Evolutionary conservation across 2,329 filamentous ascomycete species (phyloP).

Genomic region (Cercospora sp.): DNA sequence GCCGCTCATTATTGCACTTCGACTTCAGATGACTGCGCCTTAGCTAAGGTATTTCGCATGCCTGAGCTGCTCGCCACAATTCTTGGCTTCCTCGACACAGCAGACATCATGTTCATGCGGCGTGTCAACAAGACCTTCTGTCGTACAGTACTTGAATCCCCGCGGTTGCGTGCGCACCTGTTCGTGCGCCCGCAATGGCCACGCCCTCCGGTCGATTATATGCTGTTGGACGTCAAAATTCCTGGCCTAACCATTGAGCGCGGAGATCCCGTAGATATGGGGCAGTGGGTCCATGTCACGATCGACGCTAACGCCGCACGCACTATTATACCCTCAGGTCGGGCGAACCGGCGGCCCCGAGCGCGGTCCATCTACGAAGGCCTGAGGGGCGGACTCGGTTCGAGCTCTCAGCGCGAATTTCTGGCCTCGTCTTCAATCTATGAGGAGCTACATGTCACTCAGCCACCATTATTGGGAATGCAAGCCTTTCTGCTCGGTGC

Average conservation of each 20-base stretch:
- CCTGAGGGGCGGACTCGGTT: slow-evolving; percentile 1
- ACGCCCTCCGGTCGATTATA: slow-evolving; percentile 24
- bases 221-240: slow-evolving; percentile 28
- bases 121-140: slow-evolving; percentile 27
- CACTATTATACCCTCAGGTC: slow-evolving; percentile 17
- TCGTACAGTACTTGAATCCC: slow-evolving; percentile 24
- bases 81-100: slow-evolving; percentile 25
- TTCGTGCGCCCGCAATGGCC: slow-evolving; percentile 30
- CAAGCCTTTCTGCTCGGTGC: slow-evolving; percentile 27
- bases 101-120: slow-evolving; percentile 24
- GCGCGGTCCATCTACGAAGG: slow-evolving; percentile 29
- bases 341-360: slow-evolving; percentile 11
- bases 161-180: slow-evolving; percentile 28
- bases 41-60: slow-evolving; percentile 27
- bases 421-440: slow-evolving; percentile 3
- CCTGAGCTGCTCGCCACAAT: slow-evolving; percentile 33
- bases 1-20: slow-evolving; percentile 9
- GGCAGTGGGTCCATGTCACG: slow-evolving; percentile 31
- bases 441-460: slow-evolving; percentile 27
- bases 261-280: slow-evolving; percentile 27
- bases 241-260: slow-evolving; percentile 29
- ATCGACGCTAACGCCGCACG: slow-evolving; percentile 28
- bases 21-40: slow-evolving; percentile 22
- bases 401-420: neutral
- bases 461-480: slow-evolving; percentile 33